Evolutionary conservation across 768 basidiomycete genomes (phyloP), one percentile per base, ranked within the genome.

Genomic region (Pleurotus salmoneostramineus): DNA sequence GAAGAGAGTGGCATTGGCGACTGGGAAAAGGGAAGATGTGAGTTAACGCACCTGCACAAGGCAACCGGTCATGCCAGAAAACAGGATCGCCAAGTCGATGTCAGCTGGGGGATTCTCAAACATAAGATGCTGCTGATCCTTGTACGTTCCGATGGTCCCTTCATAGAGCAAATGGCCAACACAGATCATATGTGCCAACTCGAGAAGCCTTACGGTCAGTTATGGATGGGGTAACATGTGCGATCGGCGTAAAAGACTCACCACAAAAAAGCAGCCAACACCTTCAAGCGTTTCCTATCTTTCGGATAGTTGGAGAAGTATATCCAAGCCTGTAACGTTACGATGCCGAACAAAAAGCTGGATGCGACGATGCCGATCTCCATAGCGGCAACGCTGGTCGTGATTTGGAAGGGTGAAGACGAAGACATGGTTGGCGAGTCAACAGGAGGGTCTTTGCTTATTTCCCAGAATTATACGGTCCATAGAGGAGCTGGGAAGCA

Each of bases 91-190:
- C 5, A 55, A 42, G 52, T 55, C 52, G 2, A 55, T 55, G 27
- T 55, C 52, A 17, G 52, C 52, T 10, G 52, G 52, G 27, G 52
- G 52, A n/a, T 43, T 55, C 11, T 55, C 52, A 31, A 55, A 55
- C 52, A 55, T 55, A 10, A 12, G 27, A 17, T 55, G 36, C 17
- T 35, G 52, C 11, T 43, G 12, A 21, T 61, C 34, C 1, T 66
- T 65, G 3, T 66, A 69, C 2, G 60, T 57, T 4, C 61, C 61
- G 31, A 75, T 68, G 1, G 72, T 74, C 37, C 66, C 63, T 3
- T 60, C 62, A 56, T 74, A 73, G 17, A 73, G 63, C 4, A 67
- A 67, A 49, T 66, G 66, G 34, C 62, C 62, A 6, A 69, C 62
- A 1, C 67, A 65, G 4, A 70, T 56, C 2, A 71, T 70, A 62